Conservation (phyloP, 2,329 filamentous ascomycete genomes). For the Piedraia hortae region DNA sequence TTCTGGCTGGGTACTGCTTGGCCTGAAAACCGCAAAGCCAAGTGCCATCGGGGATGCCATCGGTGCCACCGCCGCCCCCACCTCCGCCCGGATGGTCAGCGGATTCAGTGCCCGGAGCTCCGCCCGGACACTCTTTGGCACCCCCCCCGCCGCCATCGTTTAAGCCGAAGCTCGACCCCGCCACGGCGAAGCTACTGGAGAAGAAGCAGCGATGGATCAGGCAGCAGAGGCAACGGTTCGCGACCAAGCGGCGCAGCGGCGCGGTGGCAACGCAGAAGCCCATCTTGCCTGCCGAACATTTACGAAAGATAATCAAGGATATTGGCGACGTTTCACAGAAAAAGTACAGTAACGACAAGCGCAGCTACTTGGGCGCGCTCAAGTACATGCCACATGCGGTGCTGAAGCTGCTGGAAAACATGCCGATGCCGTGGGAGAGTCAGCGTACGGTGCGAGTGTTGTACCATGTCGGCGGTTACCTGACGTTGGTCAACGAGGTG, state of each 20-base stretch:
- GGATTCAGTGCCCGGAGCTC: conserved; percentile 18
- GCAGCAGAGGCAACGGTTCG: conserved; percentile 70
- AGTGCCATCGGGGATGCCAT: conserved; percentile 1
- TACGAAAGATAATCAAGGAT: conserved; percentile 93
- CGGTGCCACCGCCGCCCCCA: conserved; percentile 26
- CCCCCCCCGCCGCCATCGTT: conserved; percentile 61
- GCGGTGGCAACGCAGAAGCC: conserved; percentile 97
- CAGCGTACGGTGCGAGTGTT: conserved; percentile 88
- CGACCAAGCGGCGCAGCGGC: conserved; percentile 85
- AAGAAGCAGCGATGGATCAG: conserved; percentile 99
- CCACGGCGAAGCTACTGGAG: conserved; percentile 80
- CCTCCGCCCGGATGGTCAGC: conserved; percentile 39
- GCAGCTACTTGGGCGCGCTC: conserved; percentile 83
- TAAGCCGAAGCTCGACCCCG: conserved; percentile 51
- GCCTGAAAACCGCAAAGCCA: background rate
- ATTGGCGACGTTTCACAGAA: conserved; percentile 98
- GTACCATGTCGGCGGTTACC: conserved; percentile 91
- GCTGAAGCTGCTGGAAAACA: conserved; percentile 88
- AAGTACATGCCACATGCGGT: conserved; percentile 99
- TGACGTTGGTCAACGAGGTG: conserved; percentile 90
- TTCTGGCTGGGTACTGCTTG: too few relatives aligned
- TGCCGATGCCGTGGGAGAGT: conserved; percentile 99
- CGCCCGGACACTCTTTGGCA: conserved; percentile 23
- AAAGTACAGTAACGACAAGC: conserved; percentile 96
- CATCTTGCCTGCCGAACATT: conserved; percentile 92